Evolutionary conservation across 495 filamentous ascomycete species (phyloP), one percentile per base, ranked within the genome.

Genomic region (Neurospora sublineolata): DNA sequence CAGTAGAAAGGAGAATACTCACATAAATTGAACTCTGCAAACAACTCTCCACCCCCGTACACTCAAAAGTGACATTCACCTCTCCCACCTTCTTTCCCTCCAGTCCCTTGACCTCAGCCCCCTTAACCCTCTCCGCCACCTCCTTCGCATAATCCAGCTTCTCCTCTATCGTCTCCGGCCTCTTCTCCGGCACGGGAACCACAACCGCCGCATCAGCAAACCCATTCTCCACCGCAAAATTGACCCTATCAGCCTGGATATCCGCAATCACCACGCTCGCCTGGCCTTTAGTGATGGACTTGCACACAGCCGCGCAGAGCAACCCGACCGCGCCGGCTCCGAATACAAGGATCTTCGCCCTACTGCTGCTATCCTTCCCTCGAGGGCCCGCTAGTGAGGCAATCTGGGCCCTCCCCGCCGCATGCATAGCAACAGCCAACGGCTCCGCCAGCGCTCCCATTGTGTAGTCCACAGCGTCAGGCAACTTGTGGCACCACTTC

Each of bases 21-120:
- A 87, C 92, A 77, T 94, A 97, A 73, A 98, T 97, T 10, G 91
- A 88, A n/a, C 90, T 87, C 79, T 97, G 93, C 60, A 96, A 83
- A 75, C 94, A 97, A 3, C 89, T 85, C 68, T 94, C 93, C 4
- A 94, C 93, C 37, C 94, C 94, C 0, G 94, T 97, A 78, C 94
- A 97, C 79, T 98, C 94, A 79, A 93, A 97, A n/a, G 93, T 92
- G 4, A 89, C 89, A 74, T 88, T 87, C 9, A 94, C 89, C 70
- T 93, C 91, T 0, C 87, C 86, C 0, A 85, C 73, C 0, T 72
- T 68, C 42, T 77, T 9, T 1, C 36, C 40, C 2, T 76, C 4
- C 83, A 4, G 9, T 20, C 18, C 41, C 18, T 75, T 69, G 0
- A 80, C 73, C 8, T 76, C 76, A 0, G 84, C 80, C 18, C 78